phyloP scores from a whole-genome alignment of 495 filamentous ascomycete genomes.

The Aspergillus homomorphus region DNA sequence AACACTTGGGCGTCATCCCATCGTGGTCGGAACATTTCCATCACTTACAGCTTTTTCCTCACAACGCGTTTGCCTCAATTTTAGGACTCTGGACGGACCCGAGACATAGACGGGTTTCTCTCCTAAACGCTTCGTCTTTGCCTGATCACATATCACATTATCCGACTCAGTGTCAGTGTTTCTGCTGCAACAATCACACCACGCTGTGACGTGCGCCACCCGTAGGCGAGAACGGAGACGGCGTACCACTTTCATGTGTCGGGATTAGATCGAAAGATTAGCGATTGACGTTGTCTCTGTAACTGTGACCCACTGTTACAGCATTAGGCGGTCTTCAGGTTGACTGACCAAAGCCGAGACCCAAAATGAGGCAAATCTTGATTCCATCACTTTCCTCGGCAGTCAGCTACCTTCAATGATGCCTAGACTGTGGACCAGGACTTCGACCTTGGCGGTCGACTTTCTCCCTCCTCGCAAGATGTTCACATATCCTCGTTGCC shows the following conservation, averaged over 20 bases:
- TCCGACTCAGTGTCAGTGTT: neutral
- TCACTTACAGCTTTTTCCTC: neutral
- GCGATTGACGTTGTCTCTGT: constrained; percentile 12
- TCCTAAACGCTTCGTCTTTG: neutral
- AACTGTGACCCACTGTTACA: constrained; percentile 8
- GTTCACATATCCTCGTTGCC: neutral
- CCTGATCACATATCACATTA: neutral
- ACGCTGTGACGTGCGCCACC: neutral
- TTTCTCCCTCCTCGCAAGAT: neutral
- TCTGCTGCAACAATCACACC: neutral
- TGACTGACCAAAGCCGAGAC: constrained; percentile 10
- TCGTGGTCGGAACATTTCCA: neutral
- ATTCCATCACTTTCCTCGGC: constrained; percentile 1
- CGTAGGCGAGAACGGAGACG: neutral
- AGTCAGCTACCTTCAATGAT: constrained; percentile 7
- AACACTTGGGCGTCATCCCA: neutral
- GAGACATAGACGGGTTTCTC: neutral
- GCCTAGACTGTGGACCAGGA: constrained; percentile 1
- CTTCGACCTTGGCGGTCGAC: neutral
- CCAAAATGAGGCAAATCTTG: constrained; percentile 13
- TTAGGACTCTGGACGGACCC: neutral
- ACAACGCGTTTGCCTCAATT: neutral
- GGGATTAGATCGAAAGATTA: neutral
- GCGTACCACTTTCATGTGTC: neutral
- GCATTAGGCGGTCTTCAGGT: constrained; percentile 4